Evolutionary conservation across 108 stramenopile species (phyloP), one percentile per base, ranked within the genome.

Genomic region (Chaetoceros muelleri): DNA sequence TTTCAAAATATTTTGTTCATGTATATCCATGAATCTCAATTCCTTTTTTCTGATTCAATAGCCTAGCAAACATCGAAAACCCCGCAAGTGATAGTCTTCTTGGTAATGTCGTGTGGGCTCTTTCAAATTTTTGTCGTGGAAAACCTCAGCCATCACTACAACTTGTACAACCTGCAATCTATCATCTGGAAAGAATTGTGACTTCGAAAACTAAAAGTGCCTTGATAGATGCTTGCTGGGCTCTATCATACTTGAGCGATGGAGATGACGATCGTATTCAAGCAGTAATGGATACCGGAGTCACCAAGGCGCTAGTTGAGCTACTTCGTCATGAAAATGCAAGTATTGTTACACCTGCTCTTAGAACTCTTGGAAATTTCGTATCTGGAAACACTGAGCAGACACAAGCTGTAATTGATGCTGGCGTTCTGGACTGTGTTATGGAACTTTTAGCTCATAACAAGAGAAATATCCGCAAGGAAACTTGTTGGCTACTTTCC

Each of bases 81-180:
- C 87, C 95, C 0, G 85, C 75, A 8, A 81, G 46, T 51, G 27
- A 61, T 17, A 78, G 83, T 3, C 71, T 95, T 13, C 64, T 94
- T 28, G 69, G 66, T 24, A 96, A 95, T 59, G 77, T 82, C 25
- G 75, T 79, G 18, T 98, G 97, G 97, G 67, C 90, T 0, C 55
- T 98, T 19, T 93, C 90, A 28, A 98, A 96, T 66, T 72, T 96
- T 49, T 96, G 95, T 74, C 83, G 97, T 40, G 94, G 94, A 30
- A 95, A 93, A 67, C 95, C 95, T 5, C 59, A 81, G 30, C 92
- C 93, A 28, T 51, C 60, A 19, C 25, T 77, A 24, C 45, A 53
- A 7, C 23, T 58, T 5, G 55, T 94, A n/a, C 53, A 34, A 5
- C 72, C 84, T 13, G 81, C 78, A 2, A 60, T 93, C 21, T 76